Conservation (phyloP, 768 basidiomycete genomes). For the Antrodiella citrinella region DNA sequence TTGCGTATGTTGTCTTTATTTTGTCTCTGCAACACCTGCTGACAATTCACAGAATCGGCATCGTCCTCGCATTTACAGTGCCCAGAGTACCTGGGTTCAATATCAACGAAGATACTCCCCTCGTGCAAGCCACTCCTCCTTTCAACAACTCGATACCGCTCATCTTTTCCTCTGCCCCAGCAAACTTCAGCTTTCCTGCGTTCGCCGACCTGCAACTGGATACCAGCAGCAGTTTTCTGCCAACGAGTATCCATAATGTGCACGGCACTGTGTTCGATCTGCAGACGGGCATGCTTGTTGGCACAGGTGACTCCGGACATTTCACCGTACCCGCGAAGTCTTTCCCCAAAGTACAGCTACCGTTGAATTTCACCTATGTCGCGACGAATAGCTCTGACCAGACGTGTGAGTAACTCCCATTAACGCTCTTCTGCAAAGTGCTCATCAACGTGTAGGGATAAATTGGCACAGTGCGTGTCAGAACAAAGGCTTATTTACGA, state of each 20-base stretch:
- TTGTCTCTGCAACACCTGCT: background rate
- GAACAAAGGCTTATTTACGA: conserved; percentile 40
- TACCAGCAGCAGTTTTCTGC: conserved; percentile 68
- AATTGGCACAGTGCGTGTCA: conserved; percentile 76
- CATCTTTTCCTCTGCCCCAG: conserved; percentile 65
- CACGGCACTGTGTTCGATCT: conserved; percentile 66
- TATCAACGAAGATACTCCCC: conserved; percentile 51
- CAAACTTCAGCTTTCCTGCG: conserved; percentile 88
- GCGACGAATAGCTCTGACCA: conserved; percentile 73
- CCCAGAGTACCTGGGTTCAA: conserved; percentile 74
- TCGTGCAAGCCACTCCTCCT: conserved; percentile 47
- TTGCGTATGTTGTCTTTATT: conserved; percentile 33
- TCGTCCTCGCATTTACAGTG: conserved; percentile 71
- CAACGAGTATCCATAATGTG: conserved; percentile 63
- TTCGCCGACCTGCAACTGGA: conserved; percentile 69
- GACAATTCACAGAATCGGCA: conserved; percentile 38
- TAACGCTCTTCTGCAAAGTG: conserved; percentile 1
- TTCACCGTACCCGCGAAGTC: conserved; percentile 57
- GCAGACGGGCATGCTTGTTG: conserved; percentile 56
- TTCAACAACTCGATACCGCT: conserved; percentile 51
- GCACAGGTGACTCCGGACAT: conserved; percentile 50
- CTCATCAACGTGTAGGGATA: conserved; percentile 36
- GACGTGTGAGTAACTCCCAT: conserved; percentile 56
- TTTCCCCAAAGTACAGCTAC: conserved; percentile 59
- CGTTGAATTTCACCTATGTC: conserved; percentile 78